Conservation (phyloP, 345 rosid genomes). For the Reutealis trisperma region DNA sequence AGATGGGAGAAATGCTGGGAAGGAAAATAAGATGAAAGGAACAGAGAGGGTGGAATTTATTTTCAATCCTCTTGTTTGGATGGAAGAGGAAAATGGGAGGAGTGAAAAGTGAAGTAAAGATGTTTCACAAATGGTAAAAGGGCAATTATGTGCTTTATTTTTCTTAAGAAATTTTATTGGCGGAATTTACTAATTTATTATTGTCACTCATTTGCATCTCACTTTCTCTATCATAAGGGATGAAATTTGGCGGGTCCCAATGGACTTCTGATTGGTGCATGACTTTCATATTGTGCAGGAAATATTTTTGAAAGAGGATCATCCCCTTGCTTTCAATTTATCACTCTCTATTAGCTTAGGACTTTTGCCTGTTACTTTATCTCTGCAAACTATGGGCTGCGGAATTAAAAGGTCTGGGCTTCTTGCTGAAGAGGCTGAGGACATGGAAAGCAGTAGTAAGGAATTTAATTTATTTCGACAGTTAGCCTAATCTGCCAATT, state of each 20-base stretch:
- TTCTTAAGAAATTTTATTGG: neutral
- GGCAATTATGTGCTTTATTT: neutral
- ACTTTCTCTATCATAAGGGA: neutral
- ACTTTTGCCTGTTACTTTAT: constrained; percentile 71
- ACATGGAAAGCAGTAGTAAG: constrained; percentile 73
- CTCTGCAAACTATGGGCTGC: constrained; percentile 78
- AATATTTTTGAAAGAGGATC: constrained; percentile 74
- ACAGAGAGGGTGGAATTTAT: neutral
- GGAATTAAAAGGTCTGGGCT: constrained; percentile 78
- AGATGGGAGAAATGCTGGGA: neutral
- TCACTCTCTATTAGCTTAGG: constrained; percentile 85
- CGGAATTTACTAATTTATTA: too few relatives aligned
- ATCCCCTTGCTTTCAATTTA: constrained; percentile 79
- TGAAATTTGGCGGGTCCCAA: neutral
- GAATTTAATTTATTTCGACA: constrained; percentile 15
- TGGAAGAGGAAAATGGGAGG: neutral
- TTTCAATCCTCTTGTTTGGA: neutral
- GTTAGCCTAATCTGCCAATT: constrained; percentile 7
- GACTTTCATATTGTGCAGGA: constrained; percentile 54
- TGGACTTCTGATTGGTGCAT: constrained; percentile 26
- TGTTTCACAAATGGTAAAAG: neutral
- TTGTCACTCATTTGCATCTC: neutral
- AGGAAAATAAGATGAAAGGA: neutral
- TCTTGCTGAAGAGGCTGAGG: constrained; percentile 72
- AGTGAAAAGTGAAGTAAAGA: neutral